A percentile compares a stretch with the other conserved stretches of the same genome.
Evolutionary conservation across 352 stramenopile species (phyloP).

Genomic region (Phytophthora tubulina): DNA sequence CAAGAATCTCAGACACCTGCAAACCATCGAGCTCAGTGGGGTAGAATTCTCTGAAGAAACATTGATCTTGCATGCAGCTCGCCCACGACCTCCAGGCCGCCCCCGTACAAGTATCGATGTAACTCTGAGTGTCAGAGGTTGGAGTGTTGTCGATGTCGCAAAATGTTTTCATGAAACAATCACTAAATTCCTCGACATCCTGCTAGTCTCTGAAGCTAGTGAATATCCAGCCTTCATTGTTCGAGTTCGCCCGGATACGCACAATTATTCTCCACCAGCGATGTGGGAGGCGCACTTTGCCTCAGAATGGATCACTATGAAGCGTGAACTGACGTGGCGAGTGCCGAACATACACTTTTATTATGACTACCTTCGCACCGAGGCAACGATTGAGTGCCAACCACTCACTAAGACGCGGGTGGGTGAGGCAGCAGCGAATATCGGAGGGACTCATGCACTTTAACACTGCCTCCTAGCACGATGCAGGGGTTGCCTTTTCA

Average conservation of each 20-base stretch:
- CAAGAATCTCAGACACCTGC: constrained; percentile 18
- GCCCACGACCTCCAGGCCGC: neutral
- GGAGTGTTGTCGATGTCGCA: constrained; percentile 30
- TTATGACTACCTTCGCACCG: constrained; percentile 31
- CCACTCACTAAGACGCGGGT: no score
- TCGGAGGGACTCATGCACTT: no score
- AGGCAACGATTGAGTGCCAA: constrained; percentile 17
- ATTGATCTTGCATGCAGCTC: constrained; percentile 26
- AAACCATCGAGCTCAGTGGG: constrained; percentile 31
- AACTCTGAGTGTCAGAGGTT: constrained; percentile 31
- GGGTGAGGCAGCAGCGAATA: no score
- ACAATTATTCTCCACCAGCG: constrained; percentile 30
- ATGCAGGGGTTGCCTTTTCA: neutral
- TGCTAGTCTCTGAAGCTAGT: constrained; percentile 1
- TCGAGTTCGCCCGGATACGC: constrained; percentile 33
- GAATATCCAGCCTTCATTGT: constrained; percentile 32
- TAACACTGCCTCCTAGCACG: neutral
- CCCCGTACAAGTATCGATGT: constrained; percentile 26
- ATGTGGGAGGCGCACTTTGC: constrained; percentile 28
- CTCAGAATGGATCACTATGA: constrained; percentile 29
- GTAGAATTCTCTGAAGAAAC: constrained; percentile 24
- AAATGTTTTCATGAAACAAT: constrained; percentile 37
- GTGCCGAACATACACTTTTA: constrained; percentile 21
- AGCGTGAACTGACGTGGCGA: constrained; percentile 19
- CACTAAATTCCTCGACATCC: constrained; percentile 4